phyloP scores from a whole-genome alignment of 306 rosid species.

The Calophaca sinica region DNA sequence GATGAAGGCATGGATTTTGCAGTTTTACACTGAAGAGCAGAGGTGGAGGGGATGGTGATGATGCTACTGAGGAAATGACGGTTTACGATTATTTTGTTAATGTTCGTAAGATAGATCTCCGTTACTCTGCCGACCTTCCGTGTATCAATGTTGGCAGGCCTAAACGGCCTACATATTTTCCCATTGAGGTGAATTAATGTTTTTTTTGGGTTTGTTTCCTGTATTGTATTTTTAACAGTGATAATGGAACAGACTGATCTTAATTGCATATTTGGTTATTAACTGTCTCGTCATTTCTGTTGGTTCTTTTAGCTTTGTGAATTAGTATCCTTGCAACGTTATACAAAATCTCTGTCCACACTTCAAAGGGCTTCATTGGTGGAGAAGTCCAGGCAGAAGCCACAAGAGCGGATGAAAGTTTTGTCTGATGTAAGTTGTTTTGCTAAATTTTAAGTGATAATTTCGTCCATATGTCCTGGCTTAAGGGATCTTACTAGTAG shows the following conservation, averaged over 20 bases:
- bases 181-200: constrained; percentile 70
- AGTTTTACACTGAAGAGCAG: constrained; percentile 79
- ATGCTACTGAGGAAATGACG: constrained; percentile 60
- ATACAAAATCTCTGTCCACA: constrained; percentile 80
- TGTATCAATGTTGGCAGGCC: constrained; percentile 97
- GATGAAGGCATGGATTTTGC: constrained; percentile 12
- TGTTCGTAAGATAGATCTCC: constrained; percentile 66
- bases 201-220: not conserved
- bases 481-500: constrained; percentile 17
- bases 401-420: constrained; percentile 87
- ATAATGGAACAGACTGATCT: not conserved
- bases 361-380: constrained; percentile 89
- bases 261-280: not conserved
- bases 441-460: constrained; percentile 25
- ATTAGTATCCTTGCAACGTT: constrained; percentile 84
- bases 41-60: constrained; percentile 56
- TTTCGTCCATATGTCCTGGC: not conserved
- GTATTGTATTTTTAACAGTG: constrained; percentile 13
- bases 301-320: constrained; percentile 65
- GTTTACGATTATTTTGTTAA: constrained; percentile 84
- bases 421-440: constrained; percentile 69
- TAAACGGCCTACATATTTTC: constrained; percentile 85
- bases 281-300: not conserved
- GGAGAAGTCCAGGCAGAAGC: constrained; percentile 95
- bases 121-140: constrained; percentile 79